Percentiles rank a stretch among this genome's conserved stretches.
Conservation (phyloP, 2,329 filamentous ascomycete genomes). For the Chaetomium sp. region DNA sequence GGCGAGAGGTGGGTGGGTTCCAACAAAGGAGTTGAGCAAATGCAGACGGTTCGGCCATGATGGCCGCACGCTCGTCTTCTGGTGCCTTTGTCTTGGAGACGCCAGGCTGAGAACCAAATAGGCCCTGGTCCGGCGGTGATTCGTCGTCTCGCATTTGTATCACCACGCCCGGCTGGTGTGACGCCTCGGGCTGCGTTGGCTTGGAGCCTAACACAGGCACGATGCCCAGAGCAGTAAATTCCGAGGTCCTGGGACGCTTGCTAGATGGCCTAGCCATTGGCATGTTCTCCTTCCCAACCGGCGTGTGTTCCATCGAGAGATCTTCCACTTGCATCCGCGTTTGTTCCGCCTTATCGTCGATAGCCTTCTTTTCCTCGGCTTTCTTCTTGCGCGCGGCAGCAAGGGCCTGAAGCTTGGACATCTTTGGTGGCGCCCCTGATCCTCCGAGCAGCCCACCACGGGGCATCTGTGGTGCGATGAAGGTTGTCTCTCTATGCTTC, state of each 20-base stretch:
- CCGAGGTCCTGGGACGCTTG: constrained; percentile 33
- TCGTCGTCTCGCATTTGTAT: constrained; percentile 38
- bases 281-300: constrained; percentile 38
- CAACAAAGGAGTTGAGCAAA: constrained; percentile 59
- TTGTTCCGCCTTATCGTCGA: constrained; percentile 39
- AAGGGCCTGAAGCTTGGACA: constrained; percentile 88
- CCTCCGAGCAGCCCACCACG: constrained; percentile 78
- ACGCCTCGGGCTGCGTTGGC: constrained; percentile 1
- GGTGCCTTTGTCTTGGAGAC: constrained; percentile 37
- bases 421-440: constrained; percentile 63
- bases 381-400: constrained; percentile 86
- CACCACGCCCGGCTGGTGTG: neutral
- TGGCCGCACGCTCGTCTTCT: constrained; percentile 23
- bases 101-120: neutral
- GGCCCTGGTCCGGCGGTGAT: constrained; percentile 7
- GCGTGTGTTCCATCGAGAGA: constrained; percentile 31
- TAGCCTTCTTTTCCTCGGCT: constrained; percentile 56
- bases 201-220: constrained; percentile 19
- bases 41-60: constrained; percentile 50
- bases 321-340: constrained; percentile 32
- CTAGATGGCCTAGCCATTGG: constrained; percentile 32
- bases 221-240: constrained; percentile 24
- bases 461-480: constrained; percentile 59
- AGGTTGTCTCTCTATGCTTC: constrained; percentile 62
- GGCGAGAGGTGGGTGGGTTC: constrained; percentile 35